Conservation (phyloP, 805 yeast species). For the Tetrapisispora arboricola region DNA sequence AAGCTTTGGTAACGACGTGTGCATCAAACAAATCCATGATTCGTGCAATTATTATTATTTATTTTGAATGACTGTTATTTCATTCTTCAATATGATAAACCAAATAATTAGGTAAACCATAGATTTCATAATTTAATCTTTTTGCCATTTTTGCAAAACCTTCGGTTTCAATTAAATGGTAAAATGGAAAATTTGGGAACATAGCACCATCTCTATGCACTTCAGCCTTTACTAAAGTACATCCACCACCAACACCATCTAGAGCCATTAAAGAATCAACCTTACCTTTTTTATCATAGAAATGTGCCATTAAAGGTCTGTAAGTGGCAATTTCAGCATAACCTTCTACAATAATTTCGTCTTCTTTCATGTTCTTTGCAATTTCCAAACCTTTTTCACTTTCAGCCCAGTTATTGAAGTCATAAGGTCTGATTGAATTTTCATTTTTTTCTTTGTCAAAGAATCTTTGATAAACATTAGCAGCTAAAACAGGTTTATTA, state of each 20-base stretch:
- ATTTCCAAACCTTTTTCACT: constrained; percentile 68
- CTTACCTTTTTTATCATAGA: constrained; percentile 59
- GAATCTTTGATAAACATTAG: constrained; percentile 86
- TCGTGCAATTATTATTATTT: not conserved
- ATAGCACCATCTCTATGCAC: constrained; percentile 99
- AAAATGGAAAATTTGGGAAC: constrained; percentile 98
- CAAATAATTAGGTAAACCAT: constrained; percentile 88
- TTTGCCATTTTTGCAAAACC: constrained; percentile 99
- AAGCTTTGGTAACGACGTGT: not conserved
- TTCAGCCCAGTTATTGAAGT: constrained; percentile 92
- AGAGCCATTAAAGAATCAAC: constrained; percentile 61
- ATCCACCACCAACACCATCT: constrained; percentile 98
- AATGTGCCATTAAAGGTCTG: constrained; percentile 88
- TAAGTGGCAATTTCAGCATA: constrained; percentile 89
- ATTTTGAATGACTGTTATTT: not conserved
- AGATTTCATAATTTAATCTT: constrained; percentile 81
- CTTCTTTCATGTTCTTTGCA: constrained; percentile 65
- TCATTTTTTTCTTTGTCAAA: constrained; percentile 47
- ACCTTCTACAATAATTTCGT: constrained; percentile 92
- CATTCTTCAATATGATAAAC: constrained; percentile 39
- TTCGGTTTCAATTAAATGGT: constrained; percentile 93
- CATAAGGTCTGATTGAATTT: constrained; percentile 71
- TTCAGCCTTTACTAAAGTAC: constrained; percentile 89
- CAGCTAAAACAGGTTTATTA: constrained; percentile 79
- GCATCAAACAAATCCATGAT: not conserved